Evolutionary conservation across 1,284 basidiomycete species (phyloP).

Genomic region (Microbotryum intermedium): DNA sequence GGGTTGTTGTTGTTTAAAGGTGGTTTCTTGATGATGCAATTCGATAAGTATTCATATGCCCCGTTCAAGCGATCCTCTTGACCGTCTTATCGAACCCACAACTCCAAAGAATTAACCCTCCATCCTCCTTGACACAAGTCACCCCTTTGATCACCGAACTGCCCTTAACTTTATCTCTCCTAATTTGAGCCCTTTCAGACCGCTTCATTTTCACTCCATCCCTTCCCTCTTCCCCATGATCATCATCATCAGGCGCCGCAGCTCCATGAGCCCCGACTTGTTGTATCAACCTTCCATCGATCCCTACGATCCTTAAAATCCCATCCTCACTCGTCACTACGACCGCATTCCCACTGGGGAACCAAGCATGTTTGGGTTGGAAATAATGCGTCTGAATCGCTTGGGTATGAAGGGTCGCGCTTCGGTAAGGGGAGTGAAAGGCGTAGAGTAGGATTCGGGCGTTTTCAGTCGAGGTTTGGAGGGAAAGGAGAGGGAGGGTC

Average conservation of each 20-base stretch:
- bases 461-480: conserved; percentile 31
- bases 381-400: conserved; percentile 30
- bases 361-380: conserved; percentile 31
- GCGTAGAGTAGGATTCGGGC: conserved; percentile 32
- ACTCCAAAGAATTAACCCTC: not conserved
- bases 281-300: conserved; percentile 17
- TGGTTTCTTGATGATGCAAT: too few species aligned
- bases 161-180: conserved; percentile 28
- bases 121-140: conserved; percentile 1
- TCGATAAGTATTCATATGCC: too few species aligned
- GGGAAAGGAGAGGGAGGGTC: conserved; percentile 21
- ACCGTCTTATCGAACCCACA: too few species aligned
- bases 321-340: conserved; percentile 34
- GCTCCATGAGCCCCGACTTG: conserved; percentile 27
- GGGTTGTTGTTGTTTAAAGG: too few species aligned
- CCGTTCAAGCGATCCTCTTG: too few species aligned
- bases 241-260: conserved; percentile 21
- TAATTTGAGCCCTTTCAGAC: conserved; percentile 16
- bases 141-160: conserved; percentile 28
- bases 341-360: conserved; percentile 14
- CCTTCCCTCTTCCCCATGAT: conserved; percentile 8
- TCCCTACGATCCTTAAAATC: conserved; percentile 28
- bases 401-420: conserved; percentile 30
- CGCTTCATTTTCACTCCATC: conserved; percentile 6
- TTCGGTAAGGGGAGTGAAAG: conserved; percentile 23